Evolutionary conservation across 768 basidiomycete species (phyloP).

Genomic region (Tubosaeta sp.): DNA sequence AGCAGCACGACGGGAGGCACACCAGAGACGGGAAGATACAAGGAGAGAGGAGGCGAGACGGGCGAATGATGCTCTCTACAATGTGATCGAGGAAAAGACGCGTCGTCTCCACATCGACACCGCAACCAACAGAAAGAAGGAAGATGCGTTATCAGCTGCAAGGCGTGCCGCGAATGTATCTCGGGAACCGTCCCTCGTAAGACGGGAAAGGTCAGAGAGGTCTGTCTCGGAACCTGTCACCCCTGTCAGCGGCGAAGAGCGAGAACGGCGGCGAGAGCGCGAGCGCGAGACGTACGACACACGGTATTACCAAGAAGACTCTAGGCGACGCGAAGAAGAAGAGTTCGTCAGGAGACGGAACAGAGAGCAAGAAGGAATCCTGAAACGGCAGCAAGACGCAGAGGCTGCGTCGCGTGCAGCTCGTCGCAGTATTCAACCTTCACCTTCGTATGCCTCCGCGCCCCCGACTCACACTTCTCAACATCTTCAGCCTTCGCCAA

Average conservation of each 20-base stretch:
- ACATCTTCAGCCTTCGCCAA: constrained; percentile 28
- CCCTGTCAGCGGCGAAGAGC: constrained; percentile 25
- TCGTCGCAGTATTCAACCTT: constrained; percentile 33
- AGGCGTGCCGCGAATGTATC: constrained; percentile 25
- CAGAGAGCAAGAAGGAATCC: constrained; percentile 55
- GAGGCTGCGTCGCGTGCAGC: constrained; percentile 46
- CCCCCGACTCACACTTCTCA: constrained; percentile 31
- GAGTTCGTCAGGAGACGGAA: constrained; percentile 40
- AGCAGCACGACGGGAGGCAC: constrained; percentile 28
- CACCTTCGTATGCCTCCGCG: constrained; percentile 25
- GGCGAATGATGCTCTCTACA: constrained; percentile 35
- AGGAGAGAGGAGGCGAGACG: constrained; percentile 34
- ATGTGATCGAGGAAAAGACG: constrained; percentile 16
- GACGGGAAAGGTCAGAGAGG: constrained; percentile 20
- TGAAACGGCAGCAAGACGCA: constrained; percentile 56
- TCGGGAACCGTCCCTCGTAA: constrained; percentile 21
- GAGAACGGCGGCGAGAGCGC: constrained; percentile 24
- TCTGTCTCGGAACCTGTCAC: constrained; percentile 25
- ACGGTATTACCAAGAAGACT: constrained; percentile 41
- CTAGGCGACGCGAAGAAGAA: constrained; percentile 45
- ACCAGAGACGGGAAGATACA: constrained; percentile 30
- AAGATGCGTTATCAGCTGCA: constrained; percentile 24
- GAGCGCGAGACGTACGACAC: constrained; percentile 24
- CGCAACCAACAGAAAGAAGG: constrained; percentile 26
- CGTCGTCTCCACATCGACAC: constrained; percentile 29